These are phyloP conservation scores for Cymodocea nodosa DNA, from an alignment of 116 monocot genomes.

Conservation along the genomic window DNA sequence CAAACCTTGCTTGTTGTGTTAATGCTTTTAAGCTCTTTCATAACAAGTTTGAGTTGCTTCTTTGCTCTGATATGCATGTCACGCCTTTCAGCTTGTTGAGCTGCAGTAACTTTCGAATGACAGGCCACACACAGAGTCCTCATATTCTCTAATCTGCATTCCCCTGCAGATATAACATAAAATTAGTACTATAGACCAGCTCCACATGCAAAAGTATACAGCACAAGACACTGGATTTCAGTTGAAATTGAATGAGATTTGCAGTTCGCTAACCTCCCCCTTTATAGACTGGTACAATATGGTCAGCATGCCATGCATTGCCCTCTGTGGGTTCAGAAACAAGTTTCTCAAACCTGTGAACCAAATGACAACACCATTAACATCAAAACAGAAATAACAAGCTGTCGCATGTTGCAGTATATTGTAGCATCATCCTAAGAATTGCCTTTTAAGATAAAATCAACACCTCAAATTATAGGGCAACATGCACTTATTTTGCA, in stretches of 20 bases:
- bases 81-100: slow-evolving; percentile 42
- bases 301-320: slow-evolving; percentile 99
- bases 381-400: background rate
- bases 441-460: no score
- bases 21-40: slow-evolving; percentile 27
- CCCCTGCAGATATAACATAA: slow-evolving; percentile 33
- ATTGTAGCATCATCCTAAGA: no score
- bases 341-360: slow-evolving; percentile 58
- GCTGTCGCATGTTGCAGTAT: no score
- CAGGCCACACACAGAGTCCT: slow-evolving; percentile 94
- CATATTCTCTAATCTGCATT: slow-evolving; percentile 95
- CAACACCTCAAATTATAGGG: no score
- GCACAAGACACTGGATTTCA: background rate
- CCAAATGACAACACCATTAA: background rate
- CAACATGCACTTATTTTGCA: no score
- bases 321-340: slow-evolving; percentile 72
- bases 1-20: background rate
- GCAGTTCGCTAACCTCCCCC: slow-evolving; percentile 63
- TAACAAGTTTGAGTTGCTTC: slow-evolving; percentile 43
- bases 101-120: slow-evolving; percentile 67
- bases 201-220: background rate
- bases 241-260: background rate
- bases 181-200: background rate
- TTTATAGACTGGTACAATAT: slow-evolving; percentile 78
- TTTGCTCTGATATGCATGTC: slow-evolving; percentile 35